Percentiles rank a stretch among this genome's conserved stretches.
Evolutionary conservation across 1,284 basidiomycete genomes (phyloP).

Genomic region (Ceratobasidium papillatum): DNA sequence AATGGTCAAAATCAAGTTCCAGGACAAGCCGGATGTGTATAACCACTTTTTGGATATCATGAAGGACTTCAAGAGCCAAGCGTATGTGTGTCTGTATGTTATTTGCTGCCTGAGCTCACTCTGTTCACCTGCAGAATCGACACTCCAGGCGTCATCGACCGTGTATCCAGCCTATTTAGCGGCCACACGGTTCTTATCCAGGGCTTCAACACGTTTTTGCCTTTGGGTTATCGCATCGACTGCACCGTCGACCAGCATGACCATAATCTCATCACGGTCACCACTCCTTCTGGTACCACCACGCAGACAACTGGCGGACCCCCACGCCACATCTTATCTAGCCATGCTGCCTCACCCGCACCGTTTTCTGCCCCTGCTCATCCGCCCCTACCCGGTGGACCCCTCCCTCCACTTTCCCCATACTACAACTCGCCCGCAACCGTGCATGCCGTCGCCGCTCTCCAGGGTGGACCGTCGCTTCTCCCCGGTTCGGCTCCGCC

Average conservation of each 20-base stretch:
- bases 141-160: constrained; percentile 97
- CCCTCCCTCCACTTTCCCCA: constrained; percentile 26
- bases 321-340: constrained; percentile 42
- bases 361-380: constrained; percentile 43
- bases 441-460: constrained; percentile 42
- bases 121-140: constrained; percentile 75
- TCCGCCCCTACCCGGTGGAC: constrained; percentile 26
- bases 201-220: constrained; percentile 99
- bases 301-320: constrained; percentile 56
- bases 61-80: constrained; percentile 98
- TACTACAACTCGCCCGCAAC: constrained; percentile 43
- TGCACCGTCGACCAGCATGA: constrained; percentile 73
- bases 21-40: constrained; percentile 93
- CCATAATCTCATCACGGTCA: constrained; percentile 91
- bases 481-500: constrained; percentile 38
- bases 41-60: constrained; percentile 98
- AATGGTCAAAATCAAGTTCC: constrained; percentile 94
- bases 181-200: constrained; percentile 94
- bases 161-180: constrained; percentile 94
- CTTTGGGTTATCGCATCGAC: constrained; percentile 96
- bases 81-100: constrained; percentile 60
- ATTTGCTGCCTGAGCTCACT: constrained; percentile 9
- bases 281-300: constrained; percentile 88
- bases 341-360: constrained; percentile 45
- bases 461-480: constrained; percentile 45